phyloP scores from a whole-genome alignment of 768 basidiomycete species.

The Suillus sp. region DNA sequence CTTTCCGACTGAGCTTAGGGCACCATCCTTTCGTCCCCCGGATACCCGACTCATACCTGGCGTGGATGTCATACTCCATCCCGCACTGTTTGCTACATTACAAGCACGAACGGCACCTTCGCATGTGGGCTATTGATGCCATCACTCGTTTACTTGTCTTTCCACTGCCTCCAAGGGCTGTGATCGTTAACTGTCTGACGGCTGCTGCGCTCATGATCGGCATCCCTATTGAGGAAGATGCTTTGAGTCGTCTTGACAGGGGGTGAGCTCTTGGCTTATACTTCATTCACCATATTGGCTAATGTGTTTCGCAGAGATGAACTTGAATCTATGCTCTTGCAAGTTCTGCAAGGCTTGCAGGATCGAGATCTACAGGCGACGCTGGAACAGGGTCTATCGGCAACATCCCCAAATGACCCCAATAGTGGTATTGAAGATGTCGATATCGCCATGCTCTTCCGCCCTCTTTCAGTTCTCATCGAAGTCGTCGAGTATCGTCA shows the following conservation, averaged over 20 bases:
- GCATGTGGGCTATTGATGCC: slow-evolving; percentile 9
- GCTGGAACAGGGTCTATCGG: background rate
- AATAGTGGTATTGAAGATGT: background rate
- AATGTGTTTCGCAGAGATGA: background rate
- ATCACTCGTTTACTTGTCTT: slow-evolving; percentile 6
- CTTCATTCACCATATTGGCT: background rate
- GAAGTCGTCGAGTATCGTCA: slow-evolving; percentile 2
- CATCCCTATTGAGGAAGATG: slow-evolving; percentile 2
- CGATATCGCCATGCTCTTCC: background rate
- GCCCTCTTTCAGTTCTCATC: background rate
- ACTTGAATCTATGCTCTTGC: background rate
- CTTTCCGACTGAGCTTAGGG: slow-evolving; percentile 1
- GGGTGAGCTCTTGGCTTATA: background rate
- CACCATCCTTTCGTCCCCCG: background rate
- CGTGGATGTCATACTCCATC: slow-evolving; percentile 9
- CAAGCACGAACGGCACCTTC: slow-evolving; percentile 1
- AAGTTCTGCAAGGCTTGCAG: background rate
- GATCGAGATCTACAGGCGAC: background rate
- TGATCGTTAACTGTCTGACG: slow-evolving; percentile 3
- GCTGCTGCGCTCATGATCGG: slow-evolving; percentile 8
- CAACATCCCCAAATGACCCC: background rate
- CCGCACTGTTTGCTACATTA: slow-evolving; percentile 8
- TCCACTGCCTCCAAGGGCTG: slow-evolving; percentile 3
- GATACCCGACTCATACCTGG: slow-evolving; percentile 5
- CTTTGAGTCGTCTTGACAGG: background rate